Evolutionary conservation across 805 yeast genomes (phyloP).

Genomic region (Metschnikowia continentalis): DNA sequence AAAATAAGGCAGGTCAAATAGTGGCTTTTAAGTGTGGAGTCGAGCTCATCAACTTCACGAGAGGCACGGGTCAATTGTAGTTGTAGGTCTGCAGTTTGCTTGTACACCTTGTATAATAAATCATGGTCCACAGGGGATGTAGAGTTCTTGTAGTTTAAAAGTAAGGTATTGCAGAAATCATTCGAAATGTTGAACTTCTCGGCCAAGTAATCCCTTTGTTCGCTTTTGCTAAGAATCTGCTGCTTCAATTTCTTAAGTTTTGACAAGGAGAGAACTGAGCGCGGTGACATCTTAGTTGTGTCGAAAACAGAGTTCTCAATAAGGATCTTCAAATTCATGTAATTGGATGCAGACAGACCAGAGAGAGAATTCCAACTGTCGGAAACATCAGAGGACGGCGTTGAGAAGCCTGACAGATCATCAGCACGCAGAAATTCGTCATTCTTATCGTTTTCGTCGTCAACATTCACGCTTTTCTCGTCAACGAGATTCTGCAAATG

Average conservation of each 20-base stretch:
- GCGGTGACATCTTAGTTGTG: slow-evolving; percentile 30
- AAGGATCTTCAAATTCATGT: slow-evolving; percentile 39
- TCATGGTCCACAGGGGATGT: slow-evolving; percentile 25
- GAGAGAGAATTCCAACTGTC: slow-evolving; percentile 11
- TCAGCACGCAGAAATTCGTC: slow-evolving; percentile 13
- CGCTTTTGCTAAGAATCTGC: slow-evolving; percentile 27
- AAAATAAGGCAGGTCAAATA: slow-evolving; percentile 42
- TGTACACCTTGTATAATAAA: slow-evolving; percentile 28
- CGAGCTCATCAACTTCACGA: slow-evolving; percentile 28
- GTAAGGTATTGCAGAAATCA: slow-evolving; percentile 29
- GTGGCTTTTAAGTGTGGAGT: slow-evolving; percentile 33
- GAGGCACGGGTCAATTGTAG: slow-evolving; percentile 23
- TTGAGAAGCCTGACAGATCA: slow-evolving; percentile 10
- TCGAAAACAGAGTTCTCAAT: slow-evolving; percentile 45
- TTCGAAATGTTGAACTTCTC: slow-evolving; percentile 30
- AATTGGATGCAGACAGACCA: slow-evolving; percentile 22
- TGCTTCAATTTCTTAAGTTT: slow-evolving; percentile 26
- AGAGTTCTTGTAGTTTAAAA: slow-evolving; percentile 15
- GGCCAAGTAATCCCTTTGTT: slow-evolving; percentile 27
- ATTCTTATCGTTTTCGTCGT: slow-evolving; percentile 12
- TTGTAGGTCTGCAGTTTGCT: slow-evolving; percentile 30
- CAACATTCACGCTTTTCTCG: slow-evolving; percentile 9
- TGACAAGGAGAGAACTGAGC: slow-evolving; percentile 30
- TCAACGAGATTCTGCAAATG: slow-evolving; percentile 26
- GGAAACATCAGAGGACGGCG: slow-evolving; percentile 19